phyloP scores from a whole-genome alignment of 257 asterid genomes.

The Echium plantagineum region DNA sequence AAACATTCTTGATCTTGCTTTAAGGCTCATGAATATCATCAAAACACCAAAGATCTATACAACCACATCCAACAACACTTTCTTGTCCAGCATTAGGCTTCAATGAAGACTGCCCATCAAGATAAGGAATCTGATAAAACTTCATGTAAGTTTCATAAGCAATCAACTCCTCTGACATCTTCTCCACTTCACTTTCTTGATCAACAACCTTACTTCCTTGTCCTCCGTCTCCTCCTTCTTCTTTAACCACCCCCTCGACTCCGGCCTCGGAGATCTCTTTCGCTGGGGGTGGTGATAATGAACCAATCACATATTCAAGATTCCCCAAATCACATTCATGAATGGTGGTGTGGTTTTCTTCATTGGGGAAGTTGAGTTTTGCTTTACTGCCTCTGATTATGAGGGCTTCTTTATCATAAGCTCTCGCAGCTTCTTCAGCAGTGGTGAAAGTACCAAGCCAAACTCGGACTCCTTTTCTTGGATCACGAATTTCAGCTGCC shows the following conservation, averaged over 20 bases:
- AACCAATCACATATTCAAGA: background rate
- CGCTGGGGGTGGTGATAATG: background rate
- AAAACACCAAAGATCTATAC: conserved; percentile 65
- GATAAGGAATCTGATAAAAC: conserved; percentile 75
- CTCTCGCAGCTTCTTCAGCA: conserved; percentile 88
- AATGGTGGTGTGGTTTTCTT: conserved; percentile 9
- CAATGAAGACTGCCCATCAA: conserved; percentile 57
- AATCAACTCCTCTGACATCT: conserved; percentile 63
- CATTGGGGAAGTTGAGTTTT: conserved; percentile 73
- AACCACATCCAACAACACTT: conserved; percentile 21
- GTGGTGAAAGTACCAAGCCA: conserved; percentile 88
- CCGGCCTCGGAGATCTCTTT: conserved; percentile 6
- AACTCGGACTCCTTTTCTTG: conserved; percentile 81
- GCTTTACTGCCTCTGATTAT: conserved; percentile 79
- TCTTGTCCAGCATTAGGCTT: conserved; percentile 29
- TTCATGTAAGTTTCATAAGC: conserved; percentile 71
- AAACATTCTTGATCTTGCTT: no score
- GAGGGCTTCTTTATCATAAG: conserved; percentile 76
- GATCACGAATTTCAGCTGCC: conserved; percentile 97
- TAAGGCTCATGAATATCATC: conserved; percentile 20
- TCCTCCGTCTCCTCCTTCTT: conserved; percentile 8
- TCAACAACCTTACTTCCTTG: conserved; percentile 10
- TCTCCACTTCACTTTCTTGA: conserved; percentile 32
- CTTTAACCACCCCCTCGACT: background rate
- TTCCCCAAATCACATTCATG: background rate